phyloP scores from a whole-genome alignment of 495 filamentous ascomycete genomes.

The Aspergillus diversus region DNA sequence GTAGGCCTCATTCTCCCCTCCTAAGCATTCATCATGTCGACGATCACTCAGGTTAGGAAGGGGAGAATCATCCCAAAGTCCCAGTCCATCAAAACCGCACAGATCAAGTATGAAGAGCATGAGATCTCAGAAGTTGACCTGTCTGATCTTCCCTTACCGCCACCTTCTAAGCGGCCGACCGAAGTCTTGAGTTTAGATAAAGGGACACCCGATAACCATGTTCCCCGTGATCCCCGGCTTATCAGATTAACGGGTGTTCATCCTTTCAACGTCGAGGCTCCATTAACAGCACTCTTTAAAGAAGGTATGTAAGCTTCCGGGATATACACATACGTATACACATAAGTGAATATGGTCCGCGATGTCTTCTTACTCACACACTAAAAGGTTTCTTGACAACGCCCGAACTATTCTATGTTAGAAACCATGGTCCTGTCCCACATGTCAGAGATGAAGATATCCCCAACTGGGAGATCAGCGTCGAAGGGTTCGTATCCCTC shows the following conservation, averaged over 20 bases:
- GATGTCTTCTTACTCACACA: constrained; percentile 2
- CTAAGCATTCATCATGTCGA: constrained; percentile 29
- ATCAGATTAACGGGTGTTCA: constrained; percentile 90
- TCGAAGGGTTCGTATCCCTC: constrained; percentile 69
- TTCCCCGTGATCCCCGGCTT: constrained; percentile 82
- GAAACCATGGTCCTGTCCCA: constrained; percentile 91
- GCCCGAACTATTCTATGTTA: constrained; percentile 93
- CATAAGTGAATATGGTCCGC: not conserved
- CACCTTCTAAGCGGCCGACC: constrained; percentile 62
- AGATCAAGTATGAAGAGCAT: constrained; percentile 36
- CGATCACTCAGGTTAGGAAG: constrained; percentile 33
- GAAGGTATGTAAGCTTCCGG: constrained; percentile 54
- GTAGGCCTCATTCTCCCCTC: not conserved
- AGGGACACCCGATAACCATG: constrained; percentile 83
- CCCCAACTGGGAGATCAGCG: constrained; percentile 79
- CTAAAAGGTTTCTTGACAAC: constrained; percentile 76
- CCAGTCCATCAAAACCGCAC: constrained; percentile 28
- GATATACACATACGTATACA: not conserved
- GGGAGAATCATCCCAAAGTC: constrained; percentile 21
- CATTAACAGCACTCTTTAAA: constrained; percentile 77
- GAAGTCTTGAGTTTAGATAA: constrained; percentile 74
- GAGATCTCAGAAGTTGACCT: constrained; percentile 34
- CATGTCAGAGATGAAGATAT: constrained; percentile 72
- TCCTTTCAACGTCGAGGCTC: constrained; percentile 93
- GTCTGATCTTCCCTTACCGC: constrained; percentile 69